Evolutionary conservation across 805 yeast species (phyloP), one percentile per base, ranked within the genome.

Genomic region (Starmera pachycereana): DNA sequence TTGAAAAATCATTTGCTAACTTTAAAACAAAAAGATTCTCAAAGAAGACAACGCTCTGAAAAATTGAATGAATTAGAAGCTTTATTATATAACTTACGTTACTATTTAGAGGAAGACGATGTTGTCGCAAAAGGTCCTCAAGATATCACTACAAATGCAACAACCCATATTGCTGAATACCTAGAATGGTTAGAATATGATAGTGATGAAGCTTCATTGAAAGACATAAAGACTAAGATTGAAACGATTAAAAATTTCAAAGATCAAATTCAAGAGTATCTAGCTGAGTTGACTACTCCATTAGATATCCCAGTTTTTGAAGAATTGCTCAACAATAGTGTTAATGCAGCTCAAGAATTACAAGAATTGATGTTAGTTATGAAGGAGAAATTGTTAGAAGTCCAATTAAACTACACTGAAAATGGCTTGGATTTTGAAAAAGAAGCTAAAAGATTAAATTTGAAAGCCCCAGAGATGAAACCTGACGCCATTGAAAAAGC

Each of bases 151-250:
- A 68, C 63, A 6, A 48, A 56, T 28, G 58, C 70, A 9, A 46
- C 62, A 1, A 41, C 49, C 0, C 45, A 63, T 6, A 72, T 81
- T 5, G 41, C 63, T 12, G 77, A 74, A 10, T 60, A 66, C 22
- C 61, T 83, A 36, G 90, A 81, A 43, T 86, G 95, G 95, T 62
- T 87, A 32, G 95, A 86, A 37, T 76, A 73, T 50, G 87, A 77
- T 13, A 69, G 85, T 31, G 82, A 73, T 40, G 65, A 62, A 18
- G 72, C 83, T 1, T 46, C 57, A 1, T 36, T 60, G 11, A 54
- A 62, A 18, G 71, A 63, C 2, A 56, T 76, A 22, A 55, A 58
- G 16, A 52, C 54, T 4, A 71, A 57, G 48, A 47, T 54, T 6
- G 38, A 44, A 1, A 44, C 42, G 10, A 44, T 65, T 4, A 46